Base-by-base conservation (phyloP, 75 land plant species). In the Adiantum capillusveneris region DNA sequence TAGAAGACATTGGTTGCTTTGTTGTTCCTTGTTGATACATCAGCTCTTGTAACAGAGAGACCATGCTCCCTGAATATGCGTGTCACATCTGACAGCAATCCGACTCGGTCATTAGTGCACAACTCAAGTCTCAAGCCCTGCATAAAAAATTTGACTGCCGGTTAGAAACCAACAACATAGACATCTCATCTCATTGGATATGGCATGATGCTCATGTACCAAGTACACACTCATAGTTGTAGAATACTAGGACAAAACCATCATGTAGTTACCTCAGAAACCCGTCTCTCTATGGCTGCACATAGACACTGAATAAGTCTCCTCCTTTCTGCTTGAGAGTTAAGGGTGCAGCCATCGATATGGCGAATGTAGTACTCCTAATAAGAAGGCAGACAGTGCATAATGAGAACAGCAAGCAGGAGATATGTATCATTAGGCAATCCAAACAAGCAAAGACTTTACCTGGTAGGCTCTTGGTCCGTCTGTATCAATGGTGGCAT, bases 31-130 rank as follows among this genome's bases (percentile, higher is more conserved):
- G 87, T 92, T 21, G 80, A 42, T 0, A 92, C 87, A 71, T 83
- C 97, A 9, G 97, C 97, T 56, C 77, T 71, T 9, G 79, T 73
- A 12, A 92, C 87, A 12, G 84, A 78, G 27, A 92, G 76, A 11
- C 97, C 90, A 60, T 92, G 80, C 65, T 92, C 90, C 36, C 97
- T 70, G 57, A 92, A 92, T 53, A 88, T 75, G 2, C 97, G 88
- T n/a, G 95, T 93, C 51, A 89, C 90, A 31, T 81, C 84, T 0
- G 96, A 80, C 64, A 93, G 62, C 34, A 93, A 76, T 17, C 90
- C 85, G 2, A 50, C 65, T 24, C 85, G 62, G 56, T 93, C 96
- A 0, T 45, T 42, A 1, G 81, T 75, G 64, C 83, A 72, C 2
- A 93, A 70, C 60, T 93, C 98, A 42, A 88, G 65, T 53, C 83